Evolutionary conservation across 345 rosid genomes (phyloP).

Genomic region (Heritiera fomes): DNA sequence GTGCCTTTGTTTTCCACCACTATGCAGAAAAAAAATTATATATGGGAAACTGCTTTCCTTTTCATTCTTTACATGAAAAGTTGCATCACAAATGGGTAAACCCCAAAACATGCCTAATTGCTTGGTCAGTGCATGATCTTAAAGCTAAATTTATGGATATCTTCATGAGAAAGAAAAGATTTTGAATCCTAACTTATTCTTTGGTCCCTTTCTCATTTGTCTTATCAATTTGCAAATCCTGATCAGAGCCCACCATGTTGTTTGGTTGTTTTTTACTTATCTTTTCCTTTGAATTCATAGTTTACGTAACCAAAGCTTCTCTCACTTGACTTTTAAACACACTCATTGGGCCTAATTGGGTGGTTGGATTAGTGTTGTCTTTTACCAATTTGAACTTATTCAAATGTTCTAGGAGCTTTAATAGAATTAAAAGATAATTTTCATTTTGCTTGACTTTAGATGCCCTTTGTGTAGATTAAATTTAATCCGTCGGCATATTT

Average conservation of each 20-base stretch:
- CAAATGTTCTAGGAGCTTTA: neutral
- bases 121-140: neutral
- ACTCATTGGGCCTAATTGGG: conserved; percentile 9
- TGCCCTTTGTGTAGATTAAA: neutral
- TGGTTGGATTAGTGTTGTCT: conserved; percentile 18
- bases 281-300: conserved; percentile 16
- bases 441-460: neutral
- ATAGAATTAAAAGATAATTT: neutral
- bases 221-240: conserved; percentile 13
- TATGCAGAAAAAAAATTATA: neutral
- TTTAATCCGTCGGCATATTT: neutral
- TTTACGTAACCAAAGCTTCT: conserved; percentile 17
- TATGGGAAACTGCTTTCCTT: neutral
- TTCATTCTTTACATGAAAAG: neutral
- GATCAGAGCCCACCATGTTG: conserved; percentile 18
- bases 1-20: neutral
- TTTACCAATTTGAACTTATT: conserved; percentile 6
- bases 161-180: neutral
- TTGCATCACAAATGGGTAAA: neutral
- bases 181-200: conserved; percentile 5
- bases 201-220: conserved; percentile 4
- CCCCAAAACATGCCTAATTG: neutral
- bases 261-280: neutral
- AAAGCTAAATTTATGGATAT: neutral
- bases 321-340: conserved; percentile 14